These are phyloP conservation scores for Termitomyces sp. DNA, from an alignment of 768 basidiomycete genomes.

Conservation along the genomic window DNA sequence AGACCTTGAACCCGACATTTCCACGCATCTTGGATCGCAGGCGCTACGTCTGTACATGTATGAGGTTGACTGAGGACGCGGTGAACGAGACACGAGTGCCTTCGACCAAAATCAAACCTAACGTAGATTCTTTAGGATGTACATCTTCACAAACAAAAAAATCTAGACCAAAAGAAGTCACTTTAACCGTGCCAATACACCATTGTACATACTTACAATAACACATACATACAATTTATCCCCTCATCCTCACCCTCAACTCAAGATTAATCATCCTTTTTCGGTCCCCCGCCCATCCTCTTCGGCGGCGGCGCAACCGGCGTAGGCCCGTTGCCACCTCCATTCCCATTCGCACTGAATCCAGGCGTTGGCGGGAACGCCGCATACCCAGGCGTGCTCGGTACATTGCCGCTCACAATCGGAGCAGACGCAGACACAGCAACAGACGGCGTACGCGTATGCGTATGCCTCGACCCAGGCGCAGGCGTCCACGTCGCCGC, in stretches of 20 bases:
- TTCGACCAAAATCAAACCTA: no score
- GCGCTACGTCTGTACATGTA: no score
- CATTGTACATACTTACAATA: not conserved
- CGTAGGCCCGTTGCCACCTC: conserved; percentile 22
- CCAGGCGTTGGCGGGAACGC: conserved; percentile 32
- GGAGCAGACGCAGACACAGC: conserved; percentile 5
- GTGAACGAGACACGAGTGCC: no score
- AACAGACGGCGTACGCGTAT: not conserved
- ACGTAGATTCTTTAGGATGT: no score
- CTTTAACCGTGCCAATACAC: not conserved
- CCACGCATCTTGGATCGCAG: no score
- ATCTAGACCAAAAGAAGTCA: not conserved
- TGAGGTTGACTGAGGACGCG: no score
- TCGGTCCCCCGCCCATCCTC: conserved; percentile 19
- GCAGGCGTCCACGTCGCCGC: conserved; percentile 17
- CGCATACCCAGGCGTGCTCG: conserved; percentile 32
- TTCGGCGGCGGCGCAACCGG: conserved; percentile 23
- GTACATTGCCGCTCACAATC: conserved; percentile 5
- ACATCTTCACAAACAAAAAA: no score
- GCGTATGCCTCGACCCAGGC: conserved; percentile 2
- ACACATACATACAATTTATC: not conserved
- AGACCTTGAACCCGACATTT: no score
- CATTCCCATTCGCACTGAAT: conserved; percentile 27
- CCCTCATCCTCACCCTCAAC: no score
- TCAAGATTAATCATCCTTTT: conserved; percentile 34